Percentiles rank a stretch among this genome's conserved stretches.
phyloP scores from a whole-genome alignment of 1,284 basidiomycete genomes.

The Tylopilus microsporus region DNA sequence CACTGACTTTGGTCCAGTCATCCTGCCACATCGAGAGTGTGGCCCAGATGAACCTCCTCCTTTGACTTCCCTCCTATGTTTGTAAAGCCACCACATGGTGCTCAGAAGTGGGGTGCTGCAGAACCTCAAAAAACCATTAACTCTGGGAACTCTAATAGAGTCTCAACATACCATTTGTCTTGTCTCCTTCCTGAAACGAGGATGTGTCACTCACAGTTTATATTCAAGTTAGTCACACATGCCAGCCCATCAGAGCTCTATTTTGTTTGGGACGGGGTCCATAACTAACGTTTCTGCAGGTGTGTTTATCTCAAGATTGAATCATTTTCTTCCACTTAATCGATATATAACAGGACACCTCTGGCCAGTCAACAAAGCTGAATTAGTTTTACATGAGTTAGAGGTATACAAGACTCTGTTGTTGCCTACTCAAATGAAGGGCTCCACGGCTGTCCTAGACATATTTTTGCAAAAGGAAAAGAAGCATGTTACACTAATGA shows the following conservation, averaged over 20 bases:
- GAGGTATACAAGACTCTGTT: conserved; percentile 74
- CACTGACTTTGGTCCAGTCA: conserved; percentile 43
- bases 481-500: conserved; percentile 56
- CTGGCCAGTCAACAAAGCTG: conserved; percentile 47
- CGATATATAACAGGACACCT: conserved; percentile 27
- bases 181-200: neutral
- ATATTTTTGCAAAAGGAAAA: conserved; percentile 60
- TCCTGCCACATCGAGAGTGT: conserved; percentile 37
- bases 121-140: conserved; percentile 36
- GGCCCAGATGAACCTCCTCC: conserved; percentile 65
- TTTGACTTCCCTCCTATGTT: conserved; percentile 60
- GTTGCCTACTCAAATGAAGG: conserved; percentile 61
- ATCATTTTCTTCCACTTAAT: conserved; percentile 8
- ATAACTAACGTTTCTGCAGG: conserved; percentile 33
- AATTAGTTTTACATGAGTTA: conserved; percentile 61
- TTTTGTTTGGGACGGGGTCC: conserved; percentile 42
- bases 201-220: conserved; percentile 4
- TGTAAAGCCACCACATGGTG: conserved; percentile 52
- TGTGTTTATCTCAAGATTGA: conserved; percentile 17
- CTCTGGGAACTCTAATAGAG: conserved; percentile 61
- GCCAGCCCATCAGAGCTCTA: conserved; percentile 45
- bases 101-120: conserved; percentile 30
- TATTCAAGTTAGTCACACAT: conserved; percentile 38
- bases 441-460: conserved; percentile 47
- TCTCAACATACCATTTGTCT: conserved; percentile 50